phyloP scores from a whole-genome alignment of 495 filamentous ascomycete genomes.

The Copromyces sp. region DNA sequence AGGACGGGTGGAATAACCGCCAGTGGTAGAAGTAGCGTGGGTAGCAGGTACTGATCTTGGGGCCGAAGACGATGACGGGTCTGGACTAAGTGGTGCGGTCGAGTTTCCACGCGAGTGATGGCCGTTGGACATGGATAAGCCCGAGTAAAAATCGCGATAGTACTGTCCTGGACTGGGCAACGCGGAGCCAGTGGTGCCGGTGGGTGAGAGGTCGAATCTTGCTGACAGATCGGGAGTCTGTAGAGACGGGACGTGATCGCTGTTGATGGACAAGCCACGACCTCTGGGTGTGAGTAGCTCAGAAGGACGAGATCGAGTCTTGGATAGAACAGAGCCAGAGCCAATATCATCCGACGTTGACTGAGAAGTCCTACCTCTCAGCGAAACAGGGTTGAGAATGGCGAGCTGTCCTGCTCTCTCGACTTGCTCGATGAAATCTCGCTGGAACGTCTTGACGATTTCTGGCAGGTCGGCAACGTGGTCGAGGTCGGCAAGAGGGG shows the following conservation, averaged over 20 bases:
- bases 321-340: conserved; percentile 25
- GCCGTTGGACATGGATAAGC: conserved; percentile 21
- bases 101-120: conserved; percentile 25
- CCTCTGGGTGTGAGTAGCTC: conserved; percentile 30
- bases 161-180: conserved; percentile 40
- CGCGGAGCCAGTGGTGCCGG: conserved; percentile 15
- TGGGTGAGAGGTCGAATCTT: conserved; percentile 44
- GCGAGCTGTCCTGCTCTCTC: conserved; percentile 38
- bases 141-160: conserved; percentile 40
- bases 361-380: conserved; percentile 32
- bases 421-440: conserved; percentile 57
- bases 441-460: conserved; percentile 60
- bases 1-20: conserved; percentile 28
- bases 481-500: conserved; percentile 53
- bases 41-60: conserved; percentile 10
- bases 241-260: conserved; percentile 52
- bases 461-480: conserved; percentile 55
- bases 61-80: conserved; percentile 21
- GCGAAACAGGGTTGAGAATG: conserved; percentile 36
- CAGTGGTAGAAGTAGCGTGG: conserved; percentile 2
- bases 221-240: conserved; percentile 49
- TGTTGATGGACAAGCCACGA: conserved; percentile 51
- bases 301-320: conserved; percentile 27
- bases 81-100: conserved; percentile 33
- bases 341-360: conserved; percentile 34